Evolutionary conservation across 1,139 yeast genomes (phyloP).

Genomic region (Saccharomyces hybrid): DNA sequence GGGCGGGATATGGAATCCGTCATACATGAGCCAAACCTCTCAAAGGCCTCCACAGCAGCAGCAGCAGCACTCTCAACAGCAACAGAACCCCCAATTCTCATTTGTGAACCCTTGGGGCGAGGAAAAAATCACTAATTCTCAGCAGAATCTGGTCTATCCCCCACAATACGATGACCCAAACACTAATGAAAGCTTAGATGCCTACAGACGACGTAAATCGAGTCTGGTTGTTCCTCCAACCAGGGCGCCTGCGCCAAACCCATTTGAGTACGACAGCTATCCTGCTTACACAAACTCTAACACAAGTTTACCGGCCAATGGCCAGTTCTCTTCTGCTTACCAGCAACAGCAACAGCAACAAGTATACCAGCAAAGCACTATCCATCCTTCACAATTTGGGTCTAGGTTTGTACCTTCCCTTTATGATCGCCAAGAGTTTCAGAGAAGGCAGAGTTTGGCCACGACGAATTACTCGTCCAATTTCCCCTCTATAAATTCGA

Average conservation of each 20-base stretch:
- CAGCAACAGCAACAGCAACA: constrained; percentile 11
- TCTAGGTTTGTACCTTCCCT: constrained; percentile 10
- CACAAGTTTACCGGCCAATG: constrained; percentile 1
- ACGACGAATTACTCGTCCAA: constrained; percentile 8
- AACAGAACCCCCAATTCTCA: constrained; percentile 11
- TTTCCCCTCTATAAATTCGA: neutral
- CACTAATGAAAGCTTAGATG: constrained; percentile 3
- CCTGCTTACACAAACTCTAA: constrained; percentile 10
- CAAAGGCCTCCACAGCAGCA: constrained; percentile 16
- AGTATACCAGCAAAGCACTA: constrained; percentile 8
- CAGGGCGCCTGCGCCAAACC: constrained; percentile 43
- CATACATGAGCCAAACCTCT: constrained; percentile 13
- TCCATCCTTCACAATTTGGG: neutral
- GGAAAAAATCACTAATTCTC: constrained; percentile 14
- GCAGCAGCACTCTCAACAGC: constrained; percentile 12
- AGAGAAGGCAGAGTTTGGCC: constrained; percentile 36
- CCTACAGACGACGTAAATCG: constrained; percentile 27
- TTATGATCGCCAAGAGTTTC: constrained; percentile 25
- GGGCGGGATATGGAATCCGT: constrained; percentile 13
- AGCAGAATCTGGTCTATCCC: constrained; percentile 8
- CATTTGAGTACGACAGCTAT: constrained; percentile 32
- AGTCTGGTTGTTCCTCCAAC: constrained; percentile 36
- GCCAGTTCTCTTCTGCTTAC: constrained; percentile 8
- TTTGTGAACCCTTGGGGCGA: constrained; percentile 25
- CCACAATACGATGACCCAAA: constrained; percentile 5